Evolutionary conservation across 805 yeast genomes (phyloP).

Genomic region (Jamesozyma piceae): DNA sequence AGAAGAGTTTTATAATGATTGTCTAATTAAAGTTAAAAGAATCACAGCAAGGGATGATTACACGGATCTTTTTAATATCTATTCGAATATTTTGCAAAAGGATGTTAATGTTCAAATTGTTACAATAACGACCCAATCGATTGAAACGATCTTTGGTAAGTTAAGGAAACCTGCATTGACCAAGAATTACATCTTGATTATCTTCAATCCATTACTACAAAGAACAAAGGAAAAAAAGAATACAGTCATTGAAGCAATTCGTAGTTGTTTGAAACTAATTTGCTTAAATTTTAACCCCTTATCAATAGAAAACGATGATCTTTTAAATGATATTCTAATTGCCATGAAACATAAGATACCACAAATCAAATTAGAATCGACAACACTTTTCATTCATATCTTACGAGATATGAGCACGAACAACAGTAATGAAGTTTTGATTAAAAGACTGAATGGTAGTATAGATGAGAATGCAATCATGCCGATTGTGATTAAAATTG

Average conservation of each 20-base stretch:
- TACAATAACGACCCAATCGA: slow-evolving; percentile 61
- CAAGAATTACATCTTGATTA: slow-evolving; percentile 38
- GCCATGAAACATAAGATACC: slow-evolving; percentile 75
- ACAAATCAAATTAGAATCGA: slow-evolving; percentile 63
- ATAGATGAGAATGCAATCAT: slow-evolving; percentile 14
- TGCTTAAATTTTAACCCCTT: slow-evolving; percentile 41
- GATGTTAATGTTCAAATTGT: slow-evolving; percentile 89
- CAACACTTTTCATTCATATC: slow-evolving; percentile 55
- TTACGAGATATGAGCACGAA: slow-evolving; percentile 12
- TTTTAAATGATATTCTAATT: slow-evolving; percentile 48
- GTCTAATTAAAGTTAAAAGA: slow-evolving; percentile 45
- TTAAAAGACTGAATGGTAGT: slow-evolving; percentile 8
- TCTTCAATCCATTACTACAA: slow-evolving; percentile 60
- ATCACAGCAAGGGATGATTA: slow-evolving; percentile 53
- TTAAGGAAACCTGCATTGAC: slow-evolving; percentile 44
- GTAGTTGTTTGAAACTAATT: slow-evolving; percentile 54
- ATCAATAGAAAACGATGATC: slow-evolving; percentile 26
- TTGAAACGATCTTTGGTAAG: slow-evolving; percentile 56
- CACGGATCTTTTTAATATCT: slow-evolving; percentile 45
- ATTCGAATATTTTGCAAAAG: slow-evolving; percentile 59
- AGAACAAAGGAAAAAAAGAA: slow-evolving; percentile 84
- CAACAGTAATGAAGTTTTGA: slow-evolving; percentile 13
- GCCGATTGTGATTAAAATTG: slow-evolving; percentile 44
- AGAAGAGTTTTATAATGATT: slow-evolving; percentile 44
- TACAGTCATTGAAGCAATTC: slow-evolving; percentile 64